phyloP scores from a whole-genome alignment of 2,329 filamentous ascomycete species.

The Rhynchosporium secalis region DNA sequence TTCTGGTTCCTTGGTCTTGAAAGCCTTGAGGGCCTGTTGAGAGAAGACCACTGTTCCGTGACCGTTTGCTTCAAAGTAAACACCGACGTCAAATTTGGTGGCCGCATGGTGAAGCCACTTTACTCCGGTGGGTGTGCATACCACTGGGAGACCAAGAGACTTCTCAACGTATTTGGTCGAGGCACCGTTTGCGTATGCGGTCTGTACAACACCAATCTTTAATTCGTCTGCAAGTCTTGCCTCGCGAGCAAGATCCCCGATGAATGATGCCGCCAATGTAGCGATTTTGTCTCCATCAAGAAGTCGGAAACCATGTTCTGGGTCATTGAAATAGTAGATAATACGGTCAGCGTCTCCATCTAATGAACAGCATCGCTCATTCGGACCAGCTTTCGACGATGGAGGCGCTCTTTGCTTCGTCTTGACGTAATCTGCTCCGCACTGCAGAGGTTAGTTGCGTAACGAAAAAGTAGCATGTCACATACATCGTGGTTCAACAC shows the following conservation, averaged over 20 bases:
- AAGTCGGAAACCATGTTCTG: constrained; percentile 81
- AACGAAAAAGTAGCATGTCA: neutral
- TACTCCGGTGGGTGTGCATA: constrained; percentile 92
- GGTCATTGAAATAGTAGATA: constrained; percentile 90
- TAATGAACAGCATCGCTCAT: constrained; percentile 82
- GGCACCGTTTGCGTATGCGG: constrained; percentile 94
- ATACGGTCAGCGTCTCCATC: constrained; percentile 95
- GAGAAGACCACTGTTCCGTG: constrained; percentile 97
- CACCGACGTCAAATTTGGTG: constrained; percentile 88
- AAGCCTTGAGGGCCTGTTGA: constrained; percentile 73
- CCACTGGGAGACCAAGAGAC: constrained; percentile 82
- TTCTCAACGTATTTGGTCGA: constrained; percentile 91
- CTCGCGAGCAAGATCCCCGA: constrained; percentile 80
- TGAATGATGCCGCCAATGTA: constrained; percentile 89
- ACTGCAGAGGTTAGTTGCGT: constrained; percentile 50
- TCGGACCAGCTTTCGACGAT: constrained; percentile 71
- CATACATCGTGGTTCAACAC: constrained; percentile 80
- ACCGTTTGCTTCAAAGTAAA: constrained; percentile 98
- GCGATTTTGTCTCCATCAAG: constrained; percentile 97
- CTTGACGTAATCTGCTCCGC: constrained; percentile 96
- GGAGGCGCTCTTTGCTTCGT: constrained; percentile 91
- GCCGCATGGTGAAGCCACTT: constrained; percentile 99
- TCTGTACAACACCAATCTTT: constrained; percentile 93
- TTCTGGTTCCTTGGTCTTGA: constrained; percentile 78
- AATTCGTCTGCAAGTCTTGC: constrained; percentile 78